Evolutionary conservation across 2,329 filamentous ascomycete genomes (phyloP).

Genomic region (Penicillium corylophilum): DNA sequence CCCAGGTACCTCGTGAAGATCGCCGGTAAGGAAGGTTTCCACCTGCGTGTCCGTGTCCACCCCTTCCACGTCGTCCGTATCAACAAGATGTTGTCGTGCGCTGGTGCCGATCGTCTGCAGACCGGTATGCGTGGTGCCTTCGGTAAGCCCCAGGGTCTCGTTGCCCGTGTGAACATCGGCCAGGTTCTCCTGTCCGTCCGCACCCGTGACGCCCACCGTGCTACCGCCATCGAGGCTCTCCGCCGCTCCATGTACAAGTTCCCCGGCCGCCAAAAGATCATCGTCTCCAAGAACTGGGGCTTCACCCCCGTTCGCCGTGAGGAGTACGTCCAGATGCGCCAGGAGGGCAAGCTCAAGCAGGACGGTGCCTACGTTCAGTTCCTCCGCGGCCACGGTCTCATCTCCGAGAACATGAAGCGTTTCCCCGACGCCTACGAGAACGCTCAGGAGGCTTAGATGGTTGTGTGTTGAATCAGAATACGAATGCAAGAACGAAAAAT

Average conservation of each 20-base stretch:
- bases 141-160: conserved; percentile 98
- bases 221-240: conserved; percentile 94
- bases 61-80: conserved; percentile 99
- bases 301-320: conserved; percentile 98
- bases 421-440: conserved; percentile 82
- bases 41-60: conserved; percentile 78
- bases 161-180: conserved; percentile 99
- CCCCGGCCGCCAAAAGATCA: conserved; percentile 99
- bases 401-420: conserved; percentile 83
- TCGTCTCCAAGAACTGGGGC: conserved; percentile 99
- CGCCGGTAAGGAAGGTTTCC: conserved; percentile 70
- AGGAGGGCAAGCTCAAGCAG: conserved; percentile 88
- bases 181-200: conserved; percentile 98
- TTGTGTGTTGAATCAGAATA: conserved; percentile 29
- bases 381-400: conserved; percentile 86
- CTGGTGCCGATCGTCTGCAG: conserved; percentile 99
- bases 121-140: conserved; percentile 99
- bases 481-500: conserved; percentile 28
- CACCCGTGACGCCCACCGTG: conserved; percentile 92
- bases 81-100: conserved; percentile 99
- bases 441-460: conserved; percentile 45
- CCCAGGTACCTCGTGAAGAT: conserved; percentile 66
- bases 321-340: conserved; percentile 95
- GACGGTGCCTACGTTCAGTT: conserved; percentile 99
- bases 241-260: conserved; percentile 99